Conservation (phyloP, 164 flowering plant genomes). For the Akebia trifoliata region DNA sequence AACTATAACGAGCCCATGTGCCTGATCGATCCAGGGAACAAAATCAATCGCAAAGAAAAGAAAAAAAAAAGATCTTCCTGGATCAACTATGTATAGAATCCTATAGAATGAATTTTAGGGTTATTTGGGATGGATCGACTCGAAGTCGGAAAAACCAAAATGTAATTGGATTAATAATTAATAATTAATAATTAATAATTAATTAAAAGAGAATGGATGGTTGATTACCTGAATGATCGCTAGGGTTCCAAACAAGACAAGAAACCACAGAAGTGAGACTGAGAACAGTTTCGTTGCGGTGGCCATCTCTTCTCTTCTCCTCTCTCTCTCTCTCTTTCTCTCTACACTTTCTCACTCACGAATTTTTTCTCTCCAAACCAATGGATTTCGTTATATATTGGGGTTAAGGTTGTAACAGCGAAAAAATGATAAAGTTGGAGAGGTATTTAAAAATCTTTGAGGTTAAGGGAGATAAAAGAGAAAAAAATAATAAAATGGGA, state of each 20-base stretch:
- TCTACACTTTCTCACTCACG: not conserved
- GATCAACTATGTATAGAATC: not conserved
- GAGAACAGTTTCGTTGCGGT: constrained; percentile 19
- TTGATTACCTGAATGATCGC: constrained; percentile 39
- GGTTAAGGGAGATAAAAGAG: no score
- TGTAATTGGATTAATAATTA: no score
- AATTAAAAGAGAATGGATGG: not conserved
- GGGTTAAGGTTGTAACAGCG: no score
- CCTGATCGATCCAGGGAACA: constrained; percentile 17
- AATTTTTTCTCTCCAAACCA: no score
- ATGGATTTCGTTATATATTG: no score
- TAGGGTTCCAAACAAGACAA: constrained; percentile 42
- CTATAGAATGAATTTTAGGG: not conserved
- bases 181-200: no score
- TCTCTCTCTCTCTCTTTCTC: not conserved
- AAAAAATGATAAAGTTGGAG: no score
- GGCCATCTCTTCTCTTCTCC: constrained; percentile 23
- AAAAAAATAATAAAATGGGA: no score
- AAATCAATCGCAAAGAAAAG: constrained; percentile 9
- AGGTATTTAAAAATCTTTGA: no score
- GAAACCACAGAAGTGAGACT: constrained; percentile 27
- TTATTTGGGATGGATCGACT: not conserved
- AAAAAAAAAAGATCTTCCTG: not conserved
- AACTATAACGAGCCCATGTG: no score
- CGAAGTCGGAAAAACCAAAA: not conserved